Evolutionary conservation across 768 basidiomycete genomes (phyloP).

Genomic region (Boletus bicolor): DNA sequence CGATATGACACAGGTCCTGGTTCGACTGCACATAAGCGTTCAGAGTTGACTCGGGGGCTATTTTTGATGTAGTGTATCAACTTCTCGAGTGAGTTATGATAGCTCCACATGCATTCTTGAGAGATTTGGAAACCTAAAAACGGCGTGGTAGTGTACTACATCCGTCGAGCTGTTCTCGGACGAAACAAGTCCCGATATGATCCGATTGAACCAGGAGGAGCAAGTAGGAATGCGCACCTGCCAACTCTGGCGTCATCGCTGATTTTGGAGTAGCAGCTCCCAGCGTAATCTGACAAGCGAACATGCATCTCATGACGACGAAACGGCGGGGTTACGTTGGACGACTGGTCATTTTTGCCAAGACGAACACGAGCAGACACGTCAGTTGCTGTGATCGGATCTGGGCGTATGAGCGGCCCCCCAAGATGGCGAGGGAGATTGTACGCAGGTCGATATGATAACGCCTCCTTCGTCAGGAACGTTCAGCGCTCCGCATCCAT

Average conservation of each 20-base stretch:
- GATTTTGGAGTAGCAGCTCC: neutral
- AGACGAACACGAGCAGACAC: neutral
- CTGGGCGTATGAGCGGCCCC: neutral
- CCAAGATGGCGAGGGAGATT: neutral
- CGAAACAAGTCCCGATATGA: neutral
- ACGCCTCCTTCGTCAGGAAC: too few relatives aligned
- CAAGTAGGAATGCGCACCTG: neutral
- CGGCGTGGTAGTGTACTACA: neutral
- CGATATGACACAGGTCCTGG: neutral
- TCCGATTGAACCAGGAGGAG: neutral
- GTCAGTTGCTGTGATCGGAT: neutral
- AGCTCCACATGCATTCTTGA: neutral
- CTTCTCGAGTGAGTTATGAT: neutral
- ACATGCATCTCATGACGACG: neutral
- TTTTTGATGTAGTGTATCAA: neutral
- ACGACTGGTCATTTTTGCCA: neutral
- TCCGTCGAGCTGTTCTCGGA: neutral
- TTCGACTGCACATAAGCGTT: neutral
- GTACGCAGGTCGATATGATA: neutral
- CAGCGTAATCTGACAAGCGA: neutral
- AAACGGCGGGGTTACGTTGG: neutral
- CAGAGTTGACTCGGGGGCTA: neutral
- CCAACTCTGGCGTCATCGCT: neutral
- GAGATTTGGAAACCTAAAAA: neutral
- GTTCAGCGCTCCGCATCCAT: neutral